phyloP scores from a whole-genome alignment of 306 rosid genomes.

The Vachellia collinsii region DNA sequence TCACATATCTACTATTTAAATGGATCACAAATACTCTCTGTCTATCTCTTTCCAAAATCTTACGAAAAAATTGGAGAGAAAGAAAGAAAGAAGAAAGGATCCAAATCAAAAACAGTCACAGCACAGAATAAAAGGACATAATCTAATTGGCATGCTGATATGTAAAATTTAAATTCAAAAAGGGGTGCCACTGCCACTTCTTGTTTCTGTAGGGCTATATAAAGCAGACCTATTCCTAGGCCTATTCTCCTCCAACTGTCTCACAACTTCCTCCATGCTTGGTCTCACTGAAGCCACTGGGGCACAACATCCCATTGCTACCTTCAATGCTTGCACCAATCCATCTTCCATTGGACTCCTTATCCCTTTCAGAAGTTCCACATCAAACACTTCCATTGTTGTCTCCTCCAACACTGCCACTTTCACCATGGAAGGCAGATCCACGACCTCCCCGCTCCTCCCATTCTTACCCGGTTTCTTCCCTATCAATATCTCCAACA shows the following conservation, averaged over 20 bases:
- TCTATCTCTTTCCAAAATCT: background rate
- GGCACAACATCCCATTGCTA: constrained; percentile 99
- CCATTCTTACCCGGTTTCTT: constrained; percentile 90
- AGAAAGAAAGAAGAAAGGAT: background rate
- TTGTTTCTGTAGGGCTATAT: constrained; percentile 97
- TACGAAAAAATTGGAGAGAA: background rate
- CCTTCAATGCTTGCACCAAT: constrained; percentile 82
- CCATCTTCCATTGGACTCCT: constrained; percentile 98
- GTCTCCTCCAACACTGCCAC: constrained; percentile 95
- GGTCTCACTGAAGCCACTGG: constrained; percentile 96
- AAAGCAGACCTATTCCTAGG: constrained; percentile 98
- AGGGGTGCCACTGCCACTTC: constrained; percentile 97
- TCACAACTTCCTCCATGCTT: constrained; percentile 94
- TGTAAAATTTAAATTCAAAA: constrained; percentile 66
- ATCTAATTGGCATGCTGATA: constrained; percentile 37
- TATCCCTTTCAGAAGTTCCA: constrained; percentile 85
- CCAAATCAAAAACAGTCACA: constrained; percentile 20
- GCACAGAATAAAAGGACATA: constrained; percentile 36
- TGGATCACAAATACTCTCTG: background rate
- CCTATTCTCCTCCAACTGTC: constrained; percentile 96
- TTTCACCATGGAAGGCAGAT: constrained; percentile 93
- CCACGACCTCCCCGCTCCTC: constrained; percentile 70
- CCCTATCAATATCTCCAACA: constrained; percentile 86
- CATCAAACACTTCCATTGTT: constrained; percentile 93
- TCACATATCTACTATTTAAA: background rate